Base-by-base conservation (phyloP, 2,329 filamentous ascomycete species). In the Trichoderma arundinaceum region DNA sequence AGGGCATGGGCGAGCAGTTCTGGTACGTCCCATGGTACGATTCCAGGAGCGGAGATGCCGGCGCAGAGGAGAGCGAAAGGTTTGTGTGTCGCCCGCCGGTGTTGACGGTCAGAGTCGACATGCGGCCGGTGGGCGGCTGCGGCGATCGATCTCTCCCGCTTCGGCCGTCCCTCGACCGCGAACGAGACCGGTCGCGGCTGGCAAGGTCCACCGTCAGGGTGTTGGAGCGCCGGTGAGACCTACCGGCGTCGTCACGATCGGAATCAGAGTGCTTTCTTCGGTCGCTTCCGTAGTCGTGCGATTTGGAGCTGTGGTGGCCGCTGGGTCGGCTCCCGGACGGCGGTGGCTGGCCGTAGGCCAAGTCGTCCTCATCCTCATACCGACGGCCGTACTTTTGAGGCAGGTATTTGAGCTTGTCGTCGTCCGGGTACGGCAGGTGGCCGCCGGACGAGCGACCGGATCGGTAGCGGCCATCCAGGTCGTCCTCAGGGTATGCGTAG, bases 11-110 rank as follows among this genome's bases (percentile, higher is more conserved):
- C 0, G 94, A 97, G 72, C 96, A 91, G 66, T 92, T 92, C 77
- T 98, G 94, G 72, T 96, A 98, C 0, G 94, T 97, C 44, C 94
- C 94, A 68, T 90, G 90, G 78, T 98, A 98, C 0, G 95, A 90
- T 78, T 98, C 94, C 1, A 97, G 86, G 57, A 98, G 82, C 0
- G 94, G 95, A 68, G 92, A 97, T 1, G 87, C 87, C 0, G 93
- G 92, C 1, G 92, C 84, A 22, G 81, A 79, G 2, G 84, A 79
- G 1, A 88, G 75, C 12, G 85, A 82, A 57, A 81, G 68, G 58
- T 71, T 74, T 19, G 75, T 75, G 2, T 74, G 58, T n/a, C 79
- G 78, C 6, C 79, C 79, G 2, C 79, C 79, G 2, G 80, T 81
- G 69, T 79, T 80, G 49, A 88, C 83, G 1, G 78, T 81, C 43